Percentiles rank a stretch among this genome's conserved stretches.
Evolutionary conservation across 2,329 filamentous ascomycete genomes (phyloP).

Genomic region (Monosporascus sp.): DNA sequence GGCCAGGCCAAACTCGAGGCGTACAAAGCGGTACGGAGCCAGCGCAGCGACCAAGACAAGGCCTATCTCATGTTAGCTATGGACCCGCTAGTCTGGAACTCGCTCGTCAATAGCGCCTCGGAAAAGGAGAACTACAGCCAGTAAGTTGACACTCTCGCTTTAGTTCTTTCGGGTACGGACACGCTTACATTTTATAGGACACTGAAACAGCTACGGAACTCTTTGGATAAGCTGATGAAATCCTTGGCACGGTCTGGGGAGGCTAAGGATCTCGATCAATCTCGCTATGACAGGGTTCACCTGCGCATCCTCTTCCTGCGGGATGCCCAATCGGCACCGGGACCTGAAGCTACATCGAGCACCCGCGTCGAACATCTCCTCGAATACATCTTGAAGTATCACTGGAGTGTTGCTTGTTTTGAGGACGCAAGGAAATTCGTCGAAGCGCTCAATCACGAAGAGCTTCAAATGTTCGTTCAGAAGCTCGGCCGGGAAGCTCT

Average conservation of each 20-base stretch:
- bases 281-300: constrained; percentile 6
- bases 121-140: constrained; percentile 26
- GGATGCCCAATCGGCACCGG: not conserved
- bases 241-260: constrained; percentile 3
- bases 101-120: constrained; percentile 34
- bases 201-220: constrained; percentile 11
- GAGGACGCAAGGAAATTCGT: constrained; percentile 43
- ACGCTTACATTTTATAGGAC: constrained; percentile 10
- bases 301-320: constrained; percentile 8
- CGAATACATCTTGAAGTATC: constrained; percentile 32
- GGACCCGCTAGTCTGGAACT: constrained; percentile 33
- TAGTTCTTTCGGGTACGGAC: too few relatives aligned
- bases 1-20: not conserved
- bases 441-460: constrained; percentile 35
- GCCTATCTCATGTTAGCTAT: constrained; percentile 2
- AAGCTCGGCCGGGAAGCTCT: constrained; percentile 15
- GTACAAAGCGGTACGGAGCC: not conserved
- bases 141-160: constrained; percentile 21
- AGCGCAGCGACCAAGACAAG: not conserved
- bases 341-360: not conserved
- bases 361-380: constrained; percentile 25
- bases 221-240: constrained; percentile 10
- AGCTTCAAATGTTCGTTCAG: constrained; percentile 32
- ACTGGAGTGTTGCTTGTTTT: constrained; percentile 37
- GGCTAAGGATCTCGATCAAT: constrained; percentile 10